Conservation (phyloP, 2,329 filamentous ascomycete genomes). For the Beauveria pseudobassiana region DNA sequence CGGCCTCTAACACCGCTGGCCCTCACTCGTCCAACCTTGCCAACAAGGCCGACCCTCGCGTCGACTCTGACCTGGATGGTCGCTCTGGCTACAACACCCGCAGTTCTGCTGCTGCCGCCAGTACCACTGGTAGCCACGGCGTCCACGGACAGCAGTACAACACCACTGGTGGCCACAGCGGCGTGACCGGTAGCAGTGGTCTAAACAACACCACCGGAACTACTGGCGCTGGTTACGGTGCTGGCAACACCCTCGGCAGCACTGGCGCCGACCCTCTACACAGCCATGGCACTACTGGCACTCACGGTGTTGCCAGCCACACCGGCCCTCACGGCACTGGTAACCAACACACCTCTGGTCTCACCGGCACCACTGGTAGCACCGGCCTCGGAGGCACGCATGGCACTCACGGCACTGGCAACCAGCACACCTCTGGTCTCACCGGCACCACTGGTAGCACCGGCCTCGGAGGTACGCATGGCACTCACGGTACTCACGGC, state of each 20-base stretch:
- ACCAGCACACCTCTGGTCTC: slow-evolving; percentile 14
- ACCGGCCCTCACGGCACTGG: slow-evolving; percentile 15
- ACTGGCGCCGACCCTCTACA: slow-evolving; percentile 23
- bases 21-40: slow-evolving; percentile 34
- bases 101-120: slow-evolving; percentile 16
- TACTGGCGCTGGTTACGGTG: slow-evolving; percentile 10
- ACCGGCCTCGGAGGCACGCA: slow-evolving; percentile 12
- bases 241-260: slow-evolving; percentile 25
- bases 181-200: neutral
- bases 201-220: slow-evolving; percentile 7
- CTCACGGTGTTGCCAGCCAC: neutral
- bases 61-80: slow-evolving; percentile 42
- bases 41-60: slow-evolving; percentile 43
- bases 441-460: slow-evolving; percentile 24
- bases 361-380: slow-evolving; percentile 14
- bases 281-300: neutral
- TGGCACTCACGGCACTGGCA: slow-evolving; percentile 14
- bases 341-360: slow-evolving; percentile 13
- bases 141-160: slow-evolving; percentile 25
- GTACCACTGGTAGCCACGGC: slow-evolving; percentile 31
- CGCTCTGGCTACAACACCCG: slow-evolving; percentile 16
- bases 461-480: neutral
- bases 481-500: slow-evolving; percentile 14
- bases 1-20: slow-evolving; percentile 21
- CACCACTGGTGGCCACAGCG: slow-evolving; percentile 21